Conservation (phyloP, 1,284 basidiomycete species). For the Crepidotus sp. region DNA sequence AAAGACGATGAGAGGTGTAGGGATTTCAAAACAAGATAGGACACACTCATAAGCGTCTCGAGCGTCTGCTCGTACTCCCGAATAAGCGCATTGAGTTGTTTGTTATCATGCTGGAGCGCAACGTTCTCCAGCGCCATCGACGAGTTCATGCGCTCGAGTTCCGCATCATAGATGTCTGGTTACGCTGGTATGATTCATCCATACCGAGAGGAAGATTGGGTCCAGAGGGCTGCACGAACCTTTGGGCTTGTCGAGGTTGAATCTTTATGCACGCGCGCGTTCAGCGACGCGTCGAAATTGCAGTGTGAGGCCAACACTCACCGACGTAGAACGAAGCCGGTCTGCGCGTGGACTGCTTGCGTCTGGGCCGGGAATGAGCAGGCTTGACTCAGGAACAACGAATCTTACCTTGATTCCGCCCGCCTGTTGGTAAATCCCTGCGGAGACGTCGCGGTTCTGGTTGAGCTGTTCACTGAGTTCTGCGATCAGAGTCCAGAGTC, state of each 20-base stretch:
- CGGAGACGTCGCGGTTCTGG: constrained; percentile 60
- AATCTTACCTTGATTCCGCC: constrained; percentile 70
- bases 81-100: constrained; percentile 82
- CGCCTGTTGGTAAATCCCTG: constrained; percentile 53
- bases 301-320: constrained; percentile 26
- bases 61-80: constrained; percentile 97
- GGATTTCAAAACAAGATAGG: constrained; percentile 8
- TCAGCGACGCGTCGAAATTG: not conserved
- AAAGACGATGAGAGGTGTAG: not conserved
- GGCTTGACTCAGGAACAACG: not conserved
- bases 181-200: constrained; percentile 4
- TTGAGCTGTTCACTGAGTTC: constrained; percentile 80
- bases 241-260: constrained; percentile 87
- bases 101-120: constrained; percentile 86
- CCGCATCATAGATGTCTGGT: constrained; percentile 84
- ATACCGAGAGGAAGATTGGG: constrained; percentile 3
- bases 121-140: constrained; percentile 83
- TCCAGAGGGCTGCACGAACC: constrained; percentile 36
- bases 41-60: constrained; percentile 82
- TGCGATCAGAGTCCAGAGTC: constrained; percentile 66
- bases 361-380: constrained; percentile 30
- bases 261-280: constrained; percentile 34
- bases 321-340: constrained; percentile 88
- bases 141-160: constrained; percentile 85
- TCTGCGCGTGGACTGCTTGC: constrained; percentile 63